These are phyloP conservation scores for Cichorium intybus DNA, from an alignment of 140 eudicot species.

Conservation along the genomic window DNA sequence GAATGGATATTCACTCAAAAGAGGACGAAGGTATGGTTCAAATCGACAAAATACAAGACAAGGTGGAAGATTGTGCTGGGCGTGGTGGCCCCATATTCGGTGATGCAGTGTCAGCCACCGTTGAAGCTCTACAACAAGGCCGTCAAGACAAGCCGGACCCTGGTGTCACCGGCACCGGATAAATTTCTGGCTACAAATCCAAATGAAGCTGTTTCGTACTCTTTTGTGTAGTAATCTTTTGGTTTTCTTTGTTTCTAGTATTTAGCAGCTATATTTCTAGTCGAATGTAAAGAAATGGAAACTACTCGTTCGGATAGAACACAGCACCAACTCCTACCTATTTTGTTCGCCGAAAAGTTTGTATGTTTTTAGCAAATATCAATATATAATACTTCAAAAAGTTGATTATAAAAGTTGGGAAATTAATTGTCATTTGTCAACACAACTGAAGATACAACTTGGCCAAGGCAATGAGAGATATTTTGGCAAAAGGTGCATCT, in stretches of 20 bases:
- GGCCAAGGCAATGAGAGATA: too few relatives aligned
- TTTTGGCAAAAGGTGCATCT: too few relatives aligned
- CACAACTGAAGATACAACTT: too few relatives aligned
- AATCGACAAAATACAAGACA: slow-evolving; percentile 68
- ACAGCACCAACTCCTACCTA: too few relatives aligned
- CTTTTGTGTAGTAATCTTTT: neutral
- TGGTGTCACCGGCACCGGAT: slow-evolving; percentile 44
- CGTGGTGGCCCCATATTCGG: slow-evolving; percentile 78
- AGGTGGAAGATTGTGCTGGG: slow-evolving; percentile 86
- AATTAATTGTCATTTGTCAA: too few relatives aligned
- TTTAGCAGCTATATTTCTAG: neutral
- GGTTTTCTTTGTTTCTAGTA: neutral
- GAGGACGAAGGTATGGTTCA: slow-evolving; percentile 68
- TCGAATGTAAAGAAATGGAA: too few relatives aligned
- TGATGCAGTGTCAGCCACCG: slow-evolving; percentile 35
- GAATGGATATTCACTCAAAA: slow-evolving; percentile 43
- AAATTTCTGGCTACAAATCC: neutral
- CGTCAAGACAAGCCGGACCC: slow-evolving; percentile 38
- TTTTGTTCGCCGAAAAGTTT: too few relatives aligned
- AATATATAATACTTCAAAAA: too few relatives aligned
- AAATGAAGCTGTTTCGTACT: neutral
- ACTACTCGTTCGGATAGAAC: too few relatives aligned
- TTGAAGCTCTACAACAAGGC: slow-evolving; percentile 36
- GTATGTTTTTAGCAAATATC: too few relatives aligned
- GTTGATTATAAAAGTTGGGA: too few relatives aligned